Conservation (phyloP, 2,329 filamentous ascomycete genomes). For the Beauveria caledonica region DNA sequence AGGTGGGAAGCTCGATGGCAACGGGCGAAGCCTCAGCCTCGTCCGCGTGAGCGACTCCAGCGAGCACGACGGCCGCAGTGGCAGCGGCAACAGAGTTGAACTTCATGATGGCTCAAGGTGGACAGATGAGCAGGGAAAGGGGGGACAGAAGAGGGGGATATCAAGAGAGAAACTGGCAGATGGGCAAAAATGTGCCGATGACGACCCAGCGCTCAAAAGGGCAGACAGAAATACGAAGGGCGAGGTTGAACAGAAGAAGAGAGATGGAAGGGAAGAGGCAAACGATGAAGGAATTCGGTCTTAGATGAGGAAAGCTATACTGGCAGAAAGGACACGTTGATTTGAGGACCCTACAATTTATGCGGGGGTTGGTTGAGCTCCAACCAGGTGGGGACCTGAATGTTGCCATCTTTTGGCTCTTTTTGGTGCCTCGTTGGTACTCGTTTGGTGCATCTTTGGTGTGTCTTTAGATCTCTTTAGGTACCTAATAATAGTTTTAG, state of each 20-base stretch:
- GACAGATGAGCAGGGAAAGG: background rate
- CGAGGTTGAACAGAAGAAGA: conserved; percentile 3
- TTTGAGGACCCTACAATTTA: conserved; percentile 11
- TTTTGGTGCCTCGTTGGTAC: too few species aligned
- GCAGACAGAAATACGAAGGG: background rate
- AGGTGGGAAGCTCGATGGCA: conserved; percentile 64
- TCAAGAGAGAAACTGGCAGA: conserved; percentile 16
- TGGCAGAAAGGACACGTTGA: conserved; percentile 12
- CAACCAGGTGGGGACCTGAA: background rate
- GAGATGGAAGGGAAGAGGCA: background rate
- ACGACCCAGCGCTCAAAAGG: conserved; percentile 4
- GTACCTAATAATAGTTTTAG: background rate
- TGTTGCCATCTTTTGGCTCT: background rate
- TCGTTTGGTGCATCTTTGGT: too few species aligned
- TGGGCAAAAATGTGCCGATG: conserved; percentile 4
- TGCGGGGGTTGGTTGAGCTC: conserved; percentile 10
- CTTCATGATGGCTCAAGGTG: conserved; percentile 56
- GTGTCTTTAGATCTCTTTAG: too few species aligned
- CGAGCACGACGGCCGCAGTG: conserved; percentile 64
- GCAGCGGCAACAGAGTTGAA: conserved; percentile 71
- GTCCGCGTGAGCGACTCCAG: conserved; percentile 61
- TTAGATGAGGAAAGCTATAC: conserved; percentile 9
- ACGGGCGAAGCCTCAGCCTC: conserved; percentile 55
- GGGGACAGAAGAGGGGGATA: conserved; percentile 16
- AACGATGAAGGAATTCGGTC: background rate